A percentile compares a stretch with the other conserved stretches of the same genome.
Conservation (phyloP, 2,329 filamentous ascomycete species). For the Claviceps sp. region DNA sequence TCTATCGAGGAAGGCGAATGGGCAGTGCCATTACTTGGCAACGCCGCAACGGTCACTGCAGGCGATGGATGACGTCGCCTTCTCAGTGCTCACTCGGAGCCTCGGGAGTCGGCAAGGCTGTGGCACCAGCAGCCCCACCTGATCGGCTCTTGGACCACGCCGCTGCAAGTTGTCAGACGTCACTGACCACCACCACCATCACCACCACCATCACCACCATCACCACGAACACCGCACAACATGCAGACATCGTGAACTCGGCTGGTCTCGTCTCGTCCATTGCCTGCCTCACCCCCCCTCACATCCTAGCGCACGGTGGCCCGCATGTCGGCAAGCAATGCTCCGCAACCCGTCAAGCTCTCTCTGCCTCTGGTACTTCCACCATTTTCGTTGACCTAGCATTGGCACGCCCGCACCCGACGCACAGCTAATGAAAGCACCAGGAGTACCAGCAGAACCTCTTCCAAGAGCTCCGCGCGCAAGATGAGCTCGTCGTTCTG, state of each 20-base stretch:
- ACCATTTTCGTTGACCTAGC: background rate
- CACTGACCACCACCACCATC: background rate
- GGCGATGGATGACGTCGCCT: background rate
- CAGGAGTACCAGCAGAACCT: constrained; percentile 88
- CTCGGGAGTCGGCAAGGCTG: no score
- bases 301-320: constrained; percentile 3
- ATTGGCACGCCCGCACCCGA: background rate
- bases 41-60: no score
- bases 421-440: background rate
- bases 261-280: background rate
- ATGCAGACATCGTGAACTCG: background rate
- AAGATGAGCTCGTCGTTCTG: constrained; percentile 89
- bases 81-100: background rate
- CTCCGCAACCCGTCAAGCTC: constrained; percentile 61
- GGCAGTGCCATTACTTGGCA: no score
- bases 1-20: background rate
- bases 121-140: no score
- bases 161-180: no score
- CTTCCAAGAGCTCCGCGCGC: constrained; percentile 75
- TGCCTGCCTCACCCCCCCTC: background rate
- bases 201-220: no score
- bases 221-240: background rate
- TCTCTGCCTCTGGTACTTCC: constrained; percentile 47
- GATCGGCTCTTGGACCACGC: no score
- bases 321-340: constrained; percentile 39